Conservation (phyloP, 306 rosid species). For the Albizia julibrissin region DNA sequence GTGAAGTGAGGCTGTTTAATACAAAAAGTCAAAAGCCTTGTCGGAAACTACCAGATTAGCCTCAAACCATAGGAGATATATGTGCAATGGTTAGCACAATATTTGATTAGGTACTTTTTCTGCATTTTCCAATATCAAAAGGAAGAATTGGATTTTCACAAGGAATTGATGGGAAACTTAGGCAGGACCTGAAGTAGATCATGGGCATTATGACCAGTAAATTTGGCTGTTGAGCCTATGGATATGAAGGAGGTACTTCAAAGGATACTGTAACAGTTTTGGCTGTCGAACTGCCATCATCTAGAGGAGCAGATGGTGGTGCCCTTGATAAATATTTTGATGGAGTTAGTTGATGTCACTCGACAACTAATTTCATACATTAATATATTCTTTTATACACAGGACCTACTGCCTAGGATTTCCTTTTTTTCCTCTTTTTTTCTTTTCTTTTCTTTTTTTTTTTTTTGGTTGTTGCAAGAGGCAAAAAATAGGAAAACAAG, state of each 20-base stretch:
- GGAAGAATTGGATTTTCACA: not conserved
- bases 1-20: not conserved
- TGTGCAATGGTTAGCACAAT: not conserved
- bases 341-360: not conserved
- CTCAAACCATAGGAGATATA: not conserved
- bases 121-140: not conserved
- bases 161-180: not conserved
- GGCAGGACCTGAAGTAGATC: not conserved
- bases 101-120: not conserved
- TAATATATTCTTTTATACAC: not conserved
- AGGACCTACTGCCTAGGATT: not conserved
- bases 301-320: not conserved
- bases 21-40: not conserved
- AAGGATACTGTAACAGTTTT: not conserved
- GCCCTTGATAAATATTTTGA: not conserved
- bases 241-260: not conserved
- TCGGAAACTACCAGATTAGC: not conserved
- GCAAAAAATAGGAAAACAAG: not conserved
- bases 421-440: no score
- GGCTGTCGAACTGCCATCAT: not conserved
- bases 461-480: not conserved
- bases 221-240: not conserved
- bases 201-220: not conserved
- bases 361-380: not conserved
- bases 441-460: no score